Conservation (phyloP, 2,329 filamentous ascomycete genomes). For the Fusarium anguioides region DNA sequence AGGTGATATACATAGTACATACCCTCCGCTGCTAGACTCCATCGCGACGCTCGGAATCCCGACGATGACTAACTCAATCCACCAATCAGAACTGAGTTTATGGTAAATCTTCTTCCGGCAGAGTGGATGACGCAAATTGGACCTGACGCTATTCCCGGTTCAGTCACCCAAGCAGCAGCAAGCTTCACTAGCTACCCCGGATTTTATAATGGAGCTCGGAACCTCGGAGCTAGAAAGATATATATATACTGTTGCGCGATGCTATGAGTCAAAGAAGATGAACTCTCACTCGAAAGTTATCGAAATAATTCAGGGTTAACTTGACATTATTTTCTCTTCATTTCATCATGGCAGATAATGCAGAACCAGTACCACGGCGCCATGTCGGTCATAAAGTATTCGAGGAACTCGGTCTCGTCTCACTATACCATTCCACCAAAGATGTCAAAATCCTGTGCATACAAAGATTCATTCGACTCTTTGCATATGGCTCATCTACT, state of each 20-base stretch:
- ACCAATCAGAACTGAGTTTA: not conserved
- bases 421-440: constrained; percentile 35
- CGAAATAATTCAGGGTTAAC: too few relatives aligned
- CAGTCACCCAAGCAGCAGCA: too few relatives aligned
- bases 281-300: accelerated
- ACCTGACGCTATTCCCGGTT: not conserved
- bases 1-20: accelerated
- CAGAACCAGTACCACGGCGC: not conserved
- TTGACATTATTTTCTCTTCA: accelerated
- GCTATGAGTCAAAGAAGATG: not conserved
- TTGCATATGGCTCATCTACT: constrained; percentile 70
- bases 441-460: constrained; percentile 64
- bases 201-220: constrained; percentile 10
- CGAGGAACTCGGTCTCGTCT: constrained; percentile 44
- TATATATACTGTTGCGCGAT: not conserved
- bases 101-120: constrained; percentile 15
- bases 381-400: constrained; percentile 1
- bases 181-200: not conserved
- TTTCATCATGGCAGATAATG: not conserved
- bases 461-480: constrained; percentile 70
- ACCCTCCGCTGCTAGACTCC: accelerated
- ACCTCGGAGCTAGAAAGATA: constrained; percentile 11
- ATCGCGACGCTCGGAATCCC: not conserved
- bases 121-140: not conserved
- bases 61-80: not conserved